Conservation (phyloP, 1,284 basidiomycete species). For the Fomitopsis palustris region DNA sequence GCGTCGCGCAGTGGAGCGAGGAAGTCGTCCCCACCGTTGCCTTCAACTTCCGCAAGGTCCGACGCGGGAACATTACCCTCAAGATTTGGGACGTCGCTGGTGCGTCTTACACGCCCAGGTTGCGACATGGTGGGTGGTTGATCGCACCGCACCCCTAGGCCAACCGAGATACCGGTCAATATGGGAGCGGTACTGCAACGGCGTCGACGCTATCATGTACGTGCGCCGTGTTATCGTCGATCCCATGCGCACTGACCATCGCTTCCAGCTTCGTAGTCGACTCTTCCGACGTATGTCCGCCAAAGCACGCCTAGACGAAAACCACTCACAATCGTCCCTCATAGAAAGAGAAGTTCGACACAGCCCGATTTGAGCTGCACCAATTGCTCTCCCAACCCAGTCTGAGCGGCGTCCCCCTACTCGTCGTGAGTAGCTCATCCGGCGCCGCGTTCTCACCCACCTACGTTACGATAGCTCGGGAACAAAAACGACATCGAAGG, state of each 20-base stretch:
- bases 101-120: conserved; percentile 29
- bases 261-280: conserved; percentile 84
- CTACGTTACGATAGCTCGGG: conserved; percentile 54
- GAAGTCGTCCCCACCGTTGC: conserved; percentile 94
- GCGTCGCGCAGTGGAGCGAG: conserved; percentile 70
- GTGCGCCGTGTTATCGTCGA: conserved; percentile 28
- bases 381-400: conserved; percentile 76
- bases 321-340: neutral
- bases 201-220: conserved; percentile 92
- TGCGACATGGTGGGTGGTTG: neutral
- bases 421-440: conserved; percentile 59
- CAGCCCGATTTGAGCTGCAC: conserved; percentile 88
- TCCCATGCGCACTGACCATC: neutral
- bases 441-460: conserved; percentile 3
- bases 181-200: conserved; percentile 96
- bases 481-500: conserved; percentile 93
- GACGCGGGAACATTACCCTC: conserved; percentile 87
- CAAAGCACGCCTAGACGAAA: neutral
- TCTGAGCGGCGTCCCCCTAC: conserved; percentile 78
- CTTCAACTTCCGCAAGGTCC: conserved; percentile 83
- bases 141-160: conserved; percentile 39
- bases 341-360: conserved; percentile 79
- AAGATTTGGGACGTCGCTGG: conserved; percentile 96
- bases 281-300: conserved; percentile 69
- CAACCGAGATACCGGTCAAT: conserved; percentile 92